Evolutionary conservation across 768 basidiomycete species (phyloP), one percentile per base, ranked within the genome.

Genomic region (Pleurotus cornucopiae): DNA sequence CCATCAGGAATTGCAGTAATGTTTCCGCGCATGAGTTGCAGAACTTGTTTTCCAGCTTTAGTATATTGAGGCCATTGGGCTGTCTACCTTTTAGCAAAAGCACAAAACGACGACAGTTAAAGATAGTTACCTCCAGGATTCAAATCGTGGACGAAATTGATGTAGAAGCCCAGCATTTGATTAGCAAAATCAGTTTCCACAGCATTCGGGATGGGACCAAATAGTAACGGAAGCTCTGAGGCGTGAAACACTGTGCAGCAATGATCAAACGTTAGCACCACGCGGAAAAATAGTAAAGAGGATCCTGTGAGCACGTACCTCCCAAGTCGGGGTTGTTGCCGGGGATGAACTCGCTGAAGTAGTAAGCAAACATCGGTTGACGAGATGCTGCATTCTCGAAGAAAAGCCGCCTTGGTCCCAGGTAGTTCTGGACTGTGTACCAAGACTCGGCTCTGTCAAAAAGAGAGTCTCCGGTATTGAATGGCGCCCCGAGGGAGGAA

Each of bases 351-450:
- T 85, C 81, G 14, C 66, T 69, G 61, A 85, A 84, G 59, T 76
- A 74, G 53, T 85, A 85, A 0, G 67, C 79, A 65, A 76, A 85
- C 61, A 78, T 73, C 0, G 76, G 74, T 59, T 81, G 80, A 21
- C 71, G 58, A 0, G 71, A 58, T 2, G 82, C 73, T 0, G 76
- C 82, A 43, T 76, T 70, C 20, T 77, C 68, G 56, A 82, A 78
- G 53, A 84, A 79, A 44, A 78, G 67, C 39, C 83, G 68, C 26
- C 82, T 63, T 0, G 80, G 73, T 0, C 76, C 71, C 30, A 84
- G 67, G 63, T 74, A 86, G 79, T 83, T 84, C 52, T 73, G 68
- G 58, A 80, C 81, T 1, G 79, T 80, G 59, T 85, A 86, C 78
- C 80, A 86, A 0, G 82, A 71, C 45, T 67, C 77, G 0, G 73